These are phyloP conservation scores for Fusarium fracticaudum DNA, from an alignment of 2,329 filamentous ascomycete species.

Conservation along the genomic window DNA sequence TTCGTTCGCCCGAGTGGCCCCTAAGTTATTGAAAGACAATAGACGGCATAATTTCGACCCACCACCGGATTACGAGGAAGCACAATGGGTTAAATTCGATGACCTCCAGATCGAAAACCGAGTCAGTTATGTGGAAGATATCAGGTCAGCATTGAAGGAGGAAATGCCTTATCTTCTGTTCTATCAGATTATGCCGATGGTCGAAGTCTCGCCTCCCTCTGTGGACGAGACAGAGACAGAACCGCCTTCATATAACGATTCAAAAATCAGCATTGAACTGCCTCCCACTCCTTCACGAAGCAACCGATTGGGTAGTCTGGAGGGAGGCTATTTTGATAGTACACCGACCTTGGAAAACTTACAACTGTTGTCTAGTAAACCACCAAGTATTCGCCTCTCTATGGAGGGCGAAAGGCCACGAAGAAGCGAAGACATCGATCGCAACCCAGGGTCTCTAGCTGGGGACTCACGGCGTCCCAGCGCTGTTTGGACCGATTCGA, in stretches of 20 bases:
- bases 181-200: conserved; percentile 91
- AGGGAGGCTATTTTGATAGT: conserved; percentile 44
- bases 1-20: conserved; percentile 81
- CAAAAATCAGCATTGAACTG: conserved; percentile 54
- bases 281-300: conserved; percentile 39
- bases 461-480: conserved; percentile 61
- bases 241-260: conserved; percentile 69
- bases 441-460: conserved; percentile 46
- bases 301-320: conserved; percentile 30
- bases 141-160: conserved; percentile 77
- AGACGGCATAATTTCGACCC: conserved; percentile 63
- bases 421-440: conserved; percentile 59
- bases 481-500: conserved; percentile 58
- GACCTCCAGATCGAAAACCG: conserved; percentile 77
- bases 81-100: conserved; percentile 91
- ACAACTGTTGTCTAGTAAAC: conserved; percentile 46
- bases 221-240: conserved; percentile 58
- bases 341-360: conserved; percentile 34
- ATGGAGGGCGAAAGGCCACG: conserved; percentile 62
- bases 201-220: conserved; percentile 68
- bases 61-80: conserved; percentile 73
- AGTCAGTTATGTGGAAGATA: conserved; percentile 80
- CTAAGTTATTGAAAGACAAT: conserved; percentile 68
- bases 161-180: conserved; percentile 96
- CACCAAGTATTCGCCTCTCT: conserved; percentile 65